phyloP scores from a whole-genome alignment of 2,329 filamentous ascomycete genomes.

The Myriosclerotinia duriaeana region DNA sequence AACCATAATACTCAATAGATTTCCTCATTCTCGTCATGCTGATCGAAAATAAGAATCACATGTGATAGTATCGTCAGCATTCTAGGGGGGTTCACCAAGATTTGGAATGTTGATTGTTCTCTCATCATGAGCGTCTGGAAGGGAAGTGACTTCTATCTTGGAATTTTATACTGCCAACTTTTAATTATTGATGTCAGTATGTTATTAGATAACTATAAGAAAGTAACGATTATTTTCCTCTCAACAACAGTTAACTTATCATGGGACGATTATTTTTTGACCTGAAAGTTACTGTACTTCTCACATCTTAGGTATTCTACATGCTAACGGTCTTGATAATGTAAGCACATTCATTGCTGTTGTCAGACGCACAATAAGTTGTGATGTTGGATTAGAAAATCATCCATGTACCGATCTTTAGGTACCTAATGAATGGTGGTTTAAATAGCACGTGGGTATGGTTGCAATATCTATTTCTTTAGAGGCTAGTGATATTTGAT shows the following conservation, averaged over 20 bases:
- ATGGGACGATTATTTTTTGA: background rate
- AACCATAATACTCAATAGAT: too few species aligned
- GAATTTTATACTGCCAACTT: too few species aligned
- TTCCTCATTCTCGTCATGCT: too few species aligned
- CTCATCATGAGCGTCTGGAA: too few species aligned
- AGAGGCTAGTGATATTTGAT: background rate
- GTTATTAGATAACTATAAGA: too few species aligned
- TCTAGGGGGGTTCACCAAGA: too few species aligned
- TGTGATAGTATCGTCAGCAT: too few species aligned
- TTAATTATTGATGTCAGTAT: too few species aligned
- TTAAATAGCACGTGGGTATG: background rate
- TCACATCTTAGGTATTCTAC: background rate
- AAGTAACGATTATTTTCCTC: background rate
- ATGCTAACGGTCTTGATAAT: background rate
- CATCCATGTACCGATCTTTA: background rate
- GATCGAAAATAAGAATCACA: too few species aligned
- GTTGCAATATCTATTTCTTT: background rate
- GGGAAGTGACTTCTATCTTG: too few species aligned
- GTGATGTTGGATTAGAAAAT: background rate
- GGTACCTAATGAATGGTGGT: background rate
- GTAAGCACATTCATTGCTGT: background rate
- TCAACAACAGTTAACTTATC: background rate
- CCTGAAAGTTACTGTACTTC: background rate
- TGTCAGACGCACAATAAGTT: background rate
- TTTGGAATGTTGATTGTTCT: too few species aligned